Evolutionary conservation across 257 asterid species (phyloP).

Genomic region (Primulina eburnea): DNA sequence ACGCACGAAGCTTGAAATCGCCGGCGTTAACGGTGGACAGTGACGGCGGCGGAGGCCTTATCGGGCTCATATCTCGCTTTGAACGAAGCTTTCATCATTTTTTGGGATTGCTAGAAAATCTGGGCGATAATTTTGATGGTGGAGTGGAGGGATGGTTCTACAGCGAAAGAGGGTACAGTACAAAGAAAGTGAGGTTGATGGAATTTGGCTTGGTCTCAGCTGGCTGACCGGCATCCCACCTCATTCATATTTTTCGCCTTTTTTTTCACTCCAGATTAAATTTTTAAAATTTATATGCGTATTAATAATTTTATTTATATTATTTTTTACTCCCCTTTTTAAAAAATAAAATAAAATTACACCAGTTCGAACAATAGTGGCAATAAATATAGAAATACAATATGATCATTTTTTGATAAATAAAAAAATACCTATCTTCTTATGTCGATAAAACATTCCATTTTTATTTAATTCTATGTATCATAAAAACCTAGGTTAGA

Average conservation of each 20-base stretch:
- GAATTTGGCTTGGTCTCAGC: not conserved
- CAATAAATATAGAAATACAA: too few relatives aligned
- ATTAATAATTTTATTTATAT: too few relatives aligned
- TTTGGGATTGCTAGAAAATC: not conserved
- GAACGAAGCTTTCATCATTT: constrained; percentile 73
- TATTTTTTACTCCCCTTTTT: too few relatives aligned
- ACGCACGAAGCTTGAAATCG: constrained; percentile 80
- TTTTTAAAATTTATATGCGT: too few relatives aligned
- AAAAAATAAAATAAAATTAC: too few relatives aligned
- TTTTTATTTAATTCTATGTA: too few relatives aligned
- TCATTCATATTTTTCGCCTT: not conserved
- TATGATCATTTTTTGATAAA: too few relatives aligned
- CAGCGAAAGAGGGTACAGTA: not conserved
- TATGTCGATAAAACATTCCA: too few relatives aligned
- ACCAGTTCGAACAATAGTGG: too few relatives aligned
- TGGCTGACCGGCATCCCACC: not conserved
- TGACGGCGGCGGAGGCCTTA: constrained; percentile 62
- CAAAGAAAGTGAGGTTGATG: not conserved
- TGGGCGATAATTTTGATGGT: not conserved
- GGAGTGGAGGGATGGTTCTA: not conserved
- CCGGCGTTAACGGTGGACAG: constrained; percentile 79
- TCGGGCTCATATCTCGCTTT: constrained; percentile 76
- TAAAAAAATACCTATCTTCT: too few relatives aligned
- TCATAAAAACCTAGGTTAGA: too few relatives aligned
- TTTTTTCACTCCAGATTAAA: too few relatives aligned